These are phyloP conservation scores for Termitomyces sp. DNA, from an alignment of 768 basidiomycete genomes.

Conservation along the genomic window DNA sequence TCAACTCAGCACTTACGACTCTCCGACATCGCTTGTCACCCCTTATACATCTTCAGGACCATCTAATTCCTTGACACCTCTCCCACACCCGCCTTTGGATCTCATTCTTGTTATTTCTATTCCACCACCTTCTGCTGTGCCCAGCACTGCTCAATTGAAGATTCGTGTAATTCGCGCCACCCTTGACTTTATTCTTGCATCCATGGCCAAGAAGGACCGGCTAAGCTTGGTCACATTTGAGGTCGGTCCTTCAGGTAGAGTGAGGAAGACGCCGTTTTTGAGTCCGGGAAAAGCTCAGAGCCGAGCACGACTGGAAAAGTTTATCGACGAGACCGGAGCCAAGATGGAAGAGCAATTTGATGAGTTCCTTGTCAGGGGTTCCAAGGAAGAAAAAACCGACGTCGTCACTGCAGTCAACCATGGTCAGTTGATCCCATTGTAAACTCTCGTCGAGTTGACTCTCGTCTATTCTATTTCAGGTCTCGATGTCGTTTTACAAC, in stretches of 20 bases:
- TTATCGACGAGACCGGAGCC: slow-evolving; percentile 66
- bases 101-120: slow-evolving; percentile 89
- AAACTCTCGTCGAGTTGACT: background rate
- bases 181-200: slow-evolving; percentile 79
- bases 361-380: slow-evolving; percentile 60
- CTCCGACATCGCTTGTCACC: slow-evolving; percentile 52
- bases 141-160: slow-evolving; percentile 81
- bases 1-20: slow-evolving; percentile 53
- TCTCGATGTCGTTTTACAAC: slow-evolving; percentile 90
- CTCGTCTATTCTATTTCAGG: slow-evolving; percentile 33
- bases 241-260: slow-evolving; percentile 72
- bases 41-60: slow-evolving; percentile 71
- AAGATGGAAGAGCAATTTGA: slow-evolving; percentile 35
- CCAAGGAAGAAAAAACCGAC: slow-evolving; percentile 91
- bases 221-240: slow-evolving; percentile 91
- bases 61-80: slow-evolving; percentile 74
- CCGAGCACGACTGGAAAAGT: slow-evolving; percentile 62
- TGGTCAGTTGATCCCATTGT: slow-evolving; percentile 35
- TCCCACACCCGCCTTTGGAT: slow-evolving; percentile 85
- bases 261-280: slow-evolving; percentile 94
- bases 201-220: slow-evolving; percentile 72
- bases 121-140: slow-evolving; percentile 64
- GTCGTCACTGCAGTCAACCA: slow-evolving; percentile 99
- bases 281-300: slow-evolving; percentile 63
- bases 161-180: slow-evolving; percentile 83